Percentiles rank a stretch among this genome's conserved stretches.
These are phyloP conservation scores for Lippia alba DNA, from an alignment of 305 asterid genomes.

Conservation along the genomic window DNA sequence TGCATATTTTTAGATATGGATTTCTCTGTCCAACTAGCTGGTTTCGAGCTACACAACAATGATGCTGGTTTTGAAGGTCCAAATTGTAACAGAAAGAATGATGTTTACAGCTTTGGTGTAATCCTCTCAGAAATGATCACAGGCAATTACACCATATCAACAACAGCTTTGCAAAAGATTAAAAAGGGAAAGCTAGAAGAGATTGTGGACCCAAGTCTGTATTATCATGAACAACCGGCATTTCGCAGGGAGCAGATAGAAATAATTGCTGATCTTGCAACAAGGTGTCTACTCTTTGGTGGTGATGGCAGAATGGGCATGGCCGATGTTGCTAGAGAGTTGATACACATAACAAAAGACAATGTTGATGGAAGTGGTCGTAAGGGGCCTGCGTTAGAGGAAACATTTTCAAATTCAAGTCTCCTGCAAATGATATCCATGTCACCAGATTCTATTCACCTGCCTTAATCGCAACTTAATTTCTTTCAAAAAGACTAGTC, in stretches of 20 bases:
- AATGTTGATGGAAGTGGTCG: slow-evolving; percentile 47
- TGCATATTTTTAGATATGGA: slow-evolving; percentile 60
- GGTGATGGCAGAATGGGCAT: slow-evolving; percentile 60
- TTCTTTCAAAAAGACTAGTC: too few relatives aligned
- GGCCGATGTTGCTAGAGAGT: slow-evolving; percentile 65
- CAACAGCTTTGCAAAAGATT: slow-evolving; percentile 54
- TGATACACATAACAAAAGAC: slow-evolving; percentile 48
- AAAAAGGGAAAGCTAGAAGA: slow-evolving; percentile 70
- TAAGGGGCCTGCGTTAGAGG: slow-evolving; percentile 62
- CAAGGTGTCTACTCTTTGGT: slow-evolving; percentile 70
- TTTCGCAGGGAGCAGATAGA: slow-evolving; percentile 58
- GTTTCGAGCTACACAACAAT: slow-evolving; percentile 45
- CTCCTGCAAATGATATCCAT: slow-evolving; percentile 82
- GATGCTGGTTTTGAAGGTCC: background rate
- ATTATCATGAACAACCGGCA: slow-evolving; percentile 69
- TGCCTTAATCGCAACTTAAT: slow-evolving; percentile 41
- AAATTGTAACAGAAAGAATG: slow-evolving; percentile 42
- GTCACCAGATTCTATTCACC: slow-evolving; percentile 72
- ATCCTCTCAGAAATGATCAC: slow-evolving; percentile 64
- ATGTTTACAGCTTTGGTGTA: slow-evolving; percentile 58
- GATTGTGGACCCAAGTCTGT: slow-evolving; percentile 64
- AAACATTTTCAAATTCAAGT: slow-evolving; percentile 80
- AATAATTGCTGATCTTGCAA: slow-evolving; percentile 64
- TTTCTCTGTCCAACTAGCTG: slow-evolving; percentile 51
- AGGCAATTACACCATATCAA: slow-evolving; percentile 39